Evolutionary conservation across 2,329 filamentous ascomycete genomes (phyloP).

Genomic region (Penicillium crustosum): DNA sequence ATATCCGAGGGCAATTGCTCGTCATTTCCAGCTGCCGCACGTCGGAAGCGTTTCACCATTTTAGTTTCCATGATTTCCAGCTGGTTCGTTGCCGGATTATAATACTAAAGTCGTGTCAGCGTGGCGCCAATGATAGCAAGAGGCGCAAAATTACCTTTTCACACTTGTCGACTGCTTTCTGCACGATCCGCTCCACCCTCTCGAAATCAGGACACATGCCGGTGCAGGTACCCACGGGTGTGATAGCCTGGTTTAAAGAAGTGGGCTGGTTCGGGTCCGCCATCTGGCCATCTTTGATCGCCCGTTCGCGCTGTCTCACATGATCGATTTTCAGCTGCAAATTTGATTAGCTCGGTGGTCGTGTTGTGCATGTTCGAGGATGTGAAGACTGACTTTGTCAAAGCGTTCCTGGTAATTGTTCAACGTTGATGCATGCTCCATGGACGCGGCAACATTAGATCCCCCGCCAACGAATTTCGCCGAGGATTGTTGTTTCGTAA

Average conservation of each 20-base stretch:
- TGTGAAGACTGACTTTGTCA: slow-evolving; percentile 33
- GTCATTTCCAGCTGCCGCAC: slow-evolving; percentile 63
- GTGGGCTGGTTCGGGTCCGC: slow-evolving; percentile 62
- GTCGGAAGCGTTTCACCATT: slow-evolving; percentile 65
- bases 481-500: slow-evolving; percentile 10
- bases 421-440: slow-evolving; percentile 27
- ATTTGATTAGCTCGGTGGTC: slow-evolving; percentile 2
- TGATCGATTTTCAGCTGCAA: slow-evolving; percentile 51
- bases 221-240: slow-evolving; percentile 60
- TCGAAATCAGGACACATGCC: slow-evolving; percentile 67
- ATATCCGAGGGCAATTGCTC: slow-evolving; percentile 65
- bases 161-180: slow-evolving; percentile 60
- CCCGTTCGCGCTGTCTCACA: slow-evolving; percentile 51
- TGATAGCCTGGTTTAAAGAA: slow-evolving; percentile 60
- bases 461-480: slow-evolving; percentile 9
- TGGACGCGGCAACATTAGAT: slow-evolving; percentile 11
- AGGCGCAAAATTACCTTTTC: slow-evolving; percentile 53
- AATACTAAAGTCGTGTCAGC: slow-evolving; percentile 25
- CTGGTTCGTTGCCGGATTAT: slow-evolving; percentile 37
- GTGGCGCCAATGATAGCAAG: neutral
- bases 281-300: slow-evolving; percentile 55
- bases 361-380: neutral
- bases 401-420: slow-evolving; percentile 37
- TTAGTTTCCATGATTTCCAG: slow-evolving; percentile 39
- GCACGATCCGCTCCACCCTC: slow-evolving; percentile 60